Percentiles rank a stretch among this genome's conserved stretches.
These are phyloP conservation scores for Coemansia sp. DNA, from an alignment of 192 early-diverging fungal genomes.

Conservation along the genomic window DNA sequence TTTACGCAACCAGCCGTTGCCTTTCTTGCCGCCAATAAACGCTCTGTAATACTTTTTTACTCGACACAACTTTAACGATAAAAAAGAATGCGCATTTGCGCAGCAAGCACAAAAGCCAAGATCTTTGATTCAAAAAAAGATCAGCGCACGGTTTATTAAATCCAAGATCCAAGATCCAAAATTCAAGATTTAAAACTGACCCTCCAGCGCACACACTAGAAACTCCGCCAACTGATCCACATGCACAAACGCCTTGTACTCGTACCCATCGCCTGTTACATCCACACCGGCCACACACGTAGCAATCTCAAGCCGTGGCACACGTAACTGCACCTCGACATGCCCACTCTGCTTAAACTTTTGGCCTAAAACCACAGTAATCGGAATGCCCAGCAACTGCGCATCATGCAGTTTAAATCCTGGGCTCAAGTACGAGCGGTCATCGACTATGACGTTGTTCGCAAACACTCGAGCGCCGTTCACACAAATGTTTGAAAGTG, in stretches of 20 bases:
- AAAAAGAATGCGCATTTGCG: no score
- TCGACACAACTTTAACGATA: no score
- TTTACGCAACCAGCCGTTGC: no score
- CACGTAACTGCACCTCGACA: slow-evolving; percentile 49
- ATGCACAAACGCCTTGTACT: slow-evolving; percentile 23
- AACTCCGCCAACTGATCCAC: slow-evolving; percentile 22
- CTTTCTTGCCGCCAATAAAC: no score
- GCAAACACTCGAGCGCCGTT: slow-evolving; percentile 18
- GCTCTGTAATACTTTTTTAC: no score
- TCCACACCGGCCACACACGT: slow-evolving; percentile 3
- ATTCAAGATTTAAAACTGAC: not conserved
- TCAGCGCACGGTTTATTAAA: no score
- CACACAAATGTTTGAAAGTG: slow-evolving; percentile 5
- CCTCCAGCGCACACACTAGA: slow-evolving; percentile 15
- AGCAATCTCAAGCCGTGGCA: slow-evolving; percentile 19
- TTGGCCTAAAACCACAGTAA: slow-evolving; percentile 73
- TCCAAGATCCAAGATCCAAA: no score
- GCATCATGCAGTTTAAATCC: slow-evolving; percentile 84
- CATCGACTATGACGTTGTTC: slow-evolving; percentile 69
- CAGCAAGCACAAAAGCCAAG: no score
- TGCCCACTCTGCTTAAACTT: slow-evolving; percentile 28
- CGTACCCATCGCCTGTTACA: slow-evolving; percentile 6
- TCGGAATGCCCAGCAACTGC: slow-evolving; percentile 79
- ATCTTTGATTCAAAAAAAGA: no score
- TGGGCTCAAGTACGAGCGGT: slow-evolving; percentile 62